phyloP scores from a whole-genome alignment of 2,329 filamentous ascomycete species.

The Parastagonospora nodorum region DNA sequence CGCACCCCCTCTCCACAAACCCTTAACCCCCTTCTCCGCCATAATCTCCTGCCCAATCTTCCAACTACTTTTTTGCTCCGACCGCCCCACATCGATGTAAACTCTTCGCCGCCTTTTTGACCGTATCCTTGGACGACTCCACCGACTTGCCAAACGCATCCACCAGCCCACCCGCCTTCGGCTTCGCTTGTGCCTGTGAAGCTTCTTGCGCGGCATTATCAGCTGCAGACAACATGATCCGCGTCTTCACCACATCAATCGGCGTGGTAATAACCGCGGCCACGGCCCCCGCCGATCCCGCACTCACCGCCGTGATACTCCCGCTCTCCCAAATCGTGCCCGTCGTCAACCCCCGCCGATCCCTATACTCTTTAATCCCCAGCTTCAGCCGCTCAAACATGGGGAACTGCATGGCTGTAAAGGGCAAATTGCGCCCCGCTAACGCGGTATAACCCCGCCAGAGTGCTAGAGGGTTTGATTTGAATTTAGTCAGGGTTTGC shows the following conservation, averaged over 20 bases:
- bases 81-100: neutral
- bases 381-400: conserved; percentile 75
- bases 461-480: conserved; percentile 58
- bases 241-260: conserved; percentile 86
- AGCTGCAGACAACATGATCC: conserved; percentile 74
- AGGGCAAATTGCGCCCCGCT: conserved; percentile 81
- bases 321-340: conserved; percentile 67
- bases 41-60: conserved; percentile 70
- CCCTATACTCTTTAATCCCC: conserved; percentile 55
- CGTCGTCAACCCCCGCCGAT: conserved; percentile 42
- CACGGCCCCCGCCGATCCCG: conserved; percentile 73
- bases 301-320: conserved; percentile 72
- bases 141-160: conserved; percentile 51
- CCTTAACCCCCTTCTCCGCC: conserved; percentile 68
- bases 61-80: conserved; percentile 49
- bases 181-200: conserved; percentile 5
- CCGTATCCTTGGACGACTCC: conserved; percentile 32
- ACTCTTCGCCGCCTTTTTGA: conserved; percentile 10
- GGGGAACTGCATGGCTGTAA: conserved; percentile 87
- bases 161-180: conserved; percentile 28
- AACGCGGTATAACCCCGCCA: conserved; percentile 80
- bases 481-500: conserved; percentile 62
- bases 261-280: conserved; percentile 85
- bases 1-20: conserved; percentile 76
- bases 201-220: conserved; percentile 25